Conservation (phyloP, 2,329 filamentous ascomycete species). For the Westerdykella aurantiaca region DNA sequence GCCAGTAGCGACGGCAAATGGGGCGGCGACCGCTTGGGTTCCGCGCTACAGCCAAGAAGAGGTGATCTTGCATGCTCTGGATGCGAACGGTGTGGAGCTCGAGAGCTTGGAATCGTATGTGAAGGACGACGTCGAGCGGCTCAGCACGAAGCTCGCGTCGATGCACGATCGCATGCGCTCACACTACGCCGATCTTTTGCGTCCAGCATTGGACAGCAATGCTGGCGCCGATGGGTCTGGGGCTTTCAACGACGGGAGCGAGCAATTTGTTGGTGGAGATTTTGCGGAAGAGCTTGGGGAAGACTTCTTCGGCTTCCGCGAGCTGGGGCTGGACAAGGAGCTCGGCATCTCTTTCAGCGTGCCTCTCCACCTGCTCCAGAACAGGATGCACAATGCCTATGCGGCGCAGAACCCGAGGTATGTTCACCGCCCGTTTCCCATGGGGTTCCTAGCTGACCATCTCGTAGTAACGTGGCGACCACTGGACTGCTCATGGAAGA, state of each 20-base stretch:
- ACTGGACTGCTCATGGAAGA: constrained; percentile 60
- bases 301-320: constrained; percentile 98
- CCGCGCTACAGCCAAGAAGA: constrained; percentile 77
- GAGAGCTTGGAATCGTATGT: constrained; percentile 79
- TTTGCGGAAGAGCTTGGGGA: constrained; percentile 97
- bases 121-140: constrained; percentile 86
- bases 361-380: constrained; percentile 88
- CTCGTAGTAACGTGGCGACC: constrained; percentile 52
- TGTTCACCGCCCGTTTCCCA: constrained; percentile 11
- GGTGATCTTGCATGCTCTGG: constrained; percentile 76
- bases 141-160: constrained; percentile 68
- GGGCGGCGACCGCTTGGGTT: constrained; percentile 46
- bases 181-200: constrained; percentile 86
- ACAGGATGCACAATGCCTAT: constrained; percentile 78
- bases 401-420: constrained; percentile 66
- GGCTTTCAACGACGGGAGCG: constrained; percentile 92
- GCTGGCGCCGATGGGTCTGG: constrained; percentile 76
- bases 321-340: constrained; percentile 85
- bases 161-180: constrained; percentile 94
- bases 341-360: constrained; percentile 86
- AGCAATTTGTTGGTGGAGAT: constrained; percentile 93
- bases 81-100: constrained; percentile 77
- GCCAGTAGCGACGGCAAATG: constrained; percentile 20
- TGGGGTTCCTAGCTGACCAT: constrained; percentile 14
- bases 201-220: constrained; percentile 73